A percentile compares a stretch with the other conserved stretches of the same genome.
Evolutionary conservation across 1,284 basidiomycete species (phyloP).

Genomic region (Moesziomyces sp.): DNA sequence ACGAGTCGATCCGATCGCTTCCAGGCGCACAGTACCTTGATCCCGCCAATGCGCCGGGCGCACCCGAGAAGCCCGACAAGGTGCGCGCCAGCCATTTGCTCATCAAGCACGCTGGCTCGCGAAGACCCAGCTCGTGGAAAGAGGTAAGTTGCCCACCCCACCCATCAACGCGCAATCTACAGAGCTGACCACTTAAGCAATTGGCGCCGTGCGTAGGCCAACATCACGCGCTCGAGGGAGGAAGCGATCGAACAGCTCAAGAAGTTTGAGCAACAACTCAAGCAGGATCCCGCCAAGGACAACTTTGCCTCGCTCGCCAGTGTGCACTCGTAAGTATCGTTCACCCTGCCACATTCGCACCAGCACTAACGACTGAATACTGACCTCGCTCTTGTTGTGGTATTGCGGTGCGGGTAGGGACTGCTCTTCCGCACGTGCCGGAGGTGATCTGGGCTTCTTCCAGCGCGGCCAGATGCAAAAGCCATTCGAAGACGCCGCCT

Average conservation of each 20-base stretch:
- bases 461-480: constrained; percentile 93
- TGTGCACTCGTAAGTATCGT: constrained; percentile 50
- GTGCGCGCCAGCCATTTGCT: constrained; percentile 94
- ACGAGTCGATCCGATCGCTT: constrained; percentile 55
- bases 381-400: not conserved
- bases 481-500: constrained; percentile 93
- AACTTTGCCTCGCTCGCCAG: constrained; percentile 60
- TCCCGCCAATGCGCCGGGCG: constrained; percentile 43
- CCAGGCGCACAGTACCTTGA: constrained; percentile 62
- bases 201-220: constrained; percentile 70
- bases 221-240: constrained; percentile 88
- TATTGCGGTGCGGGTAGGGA: constrained; percentile 41
- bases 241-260: constrained; percentile 84
- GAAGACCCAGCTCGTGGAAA: constrained; percentile 76
- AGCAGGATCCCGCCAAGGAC: constrained; percentile 49
- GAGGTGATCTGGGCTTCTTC: constrained; percentile 75
- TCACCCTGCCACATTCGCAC: not conserved
- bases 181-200: no score
- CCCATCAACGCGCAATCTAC: not conserved
- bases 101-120: constrained; percentile 88
- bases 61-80: constrained; percentile 70
- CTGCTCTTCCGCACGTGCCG: constrained; percentile 63
- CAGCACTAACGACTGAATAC: not conserved
- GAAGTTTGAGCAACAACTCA: constrained; percentile 50
- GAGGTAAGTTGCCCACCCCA: constrained; percentile 38